phyloP scores from a whole-genome alignment of 768 basidiomycete species.

The Amanita brunnescens region DNA sequence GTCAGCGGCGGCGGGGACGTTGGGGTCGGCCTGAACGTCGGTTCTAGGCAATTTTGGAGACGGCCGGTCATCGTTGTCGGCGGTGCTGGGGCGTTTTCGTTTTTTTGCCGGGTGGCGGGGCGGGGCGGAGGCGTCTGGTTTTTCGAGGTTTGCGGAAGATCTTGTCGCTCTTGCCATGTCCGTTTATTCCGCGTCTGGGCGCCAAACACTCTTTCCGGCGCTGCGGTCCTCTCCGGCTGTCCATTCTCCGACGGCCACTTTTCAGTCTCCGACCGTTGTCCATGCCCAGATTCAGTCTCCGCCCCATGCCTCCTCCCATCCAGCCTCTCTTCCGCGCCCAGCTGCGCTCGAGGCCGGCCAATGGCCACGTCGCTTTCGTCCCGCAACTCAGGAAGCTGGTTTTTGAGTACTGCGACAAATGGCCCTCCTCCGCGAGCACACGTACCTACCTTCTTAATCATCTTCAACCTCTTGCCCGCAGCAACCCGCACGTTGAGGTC shows the following conservation, averaged over 20 bases:
- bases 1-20: constrained; percentile 7
- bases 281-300: constrained; percentile 5
- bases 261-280: background rate
- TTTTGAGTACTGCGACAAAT: constrained; percentile 81
- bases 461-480: constrained; percentile 53
- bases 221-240: background rate
- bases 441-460: constrained; percentile 61
- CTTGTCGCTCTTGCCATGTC: constrained; percentile 74
- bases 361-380: constrained; percentile 67
- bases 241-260: constrained; percentile 8
- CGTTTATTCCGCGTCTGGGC: constrained; percentile 2
- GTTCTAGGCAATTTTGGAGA: constrained; percentile 41
- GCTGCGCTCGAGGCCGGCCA: constrained; percentile 53
- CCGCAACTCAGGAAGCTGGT: constrained; percentile 82
- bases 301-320: constrained; percentile 11
- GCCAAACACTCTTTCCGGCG: background rate
- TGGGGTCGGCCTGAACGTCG: constrained; percentile 14
- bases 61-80: constrained; percentile 39
- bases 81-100: constrained; percentile 47
- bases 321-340: constrained; percentile 33
- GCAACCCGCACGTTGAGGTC: constrained; percentile 79
- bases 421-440: constrained; percentile 66
- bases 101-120: constrained; percentile 41
- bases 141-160: constrained; percentile 35
- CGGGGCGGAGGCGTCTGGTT: constrained; percentile 19